Percentiles rank a stretch among this genome's conserved stretches.
These are phyloP conservation scores for Viola pubescens DNA, from an alignment of 441 rosid genomes.

Conservation along the genomic window DNA sequence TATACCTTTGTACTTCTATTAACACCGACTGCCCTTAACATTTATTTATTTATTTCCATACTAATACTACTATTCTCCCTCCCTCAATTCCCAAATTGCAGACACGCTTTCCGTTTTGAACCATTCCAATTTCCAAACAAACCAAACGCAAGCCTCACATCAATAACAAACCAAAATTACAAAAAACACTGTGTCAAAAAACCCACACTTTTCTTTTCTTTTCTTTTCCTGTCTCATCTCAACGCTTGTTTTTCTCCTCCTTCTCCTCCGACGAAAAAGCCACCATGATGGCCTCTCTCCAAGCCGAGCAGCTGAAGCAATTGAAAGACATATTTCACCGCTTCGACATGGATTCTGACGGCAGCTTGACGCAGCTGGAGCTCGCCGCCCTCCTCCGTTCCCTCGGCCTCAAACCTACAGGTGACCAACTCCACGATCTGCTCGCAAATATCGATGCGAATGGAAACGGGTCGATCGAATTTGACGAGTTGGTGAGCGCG, in stretches of 20 bases:
- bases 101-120: slow-evolving; percentile 15
- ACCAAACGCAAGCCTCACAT: slow-evolving; percentile 6
- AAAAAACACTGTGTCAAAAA: neutral
- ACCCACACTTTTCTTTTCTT: neutral
- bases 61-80: too few species aligned
- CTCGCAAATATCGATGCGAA: slow-evolving; percentile 62
- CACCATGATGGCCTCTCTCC: slow-evolving; percentile 25
- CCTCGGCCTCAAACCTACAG: slow-evolving; percentile 60
- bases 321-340: slow-evolving; percentile 63
- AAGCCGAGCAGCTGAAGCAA: slow-evolving; percentile 52
- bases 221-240: neutral
- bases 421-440: slow-evolving; percentile 54
- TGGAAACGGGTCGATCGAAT: slow-evolving; percentile 72
- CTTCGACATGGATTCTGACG: slow-evolving; percentile 74
- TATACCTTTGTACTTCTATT: too few species aligned
- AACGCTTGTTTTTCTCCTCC: slow-evolving; percentile 10
- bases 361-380: slow-evolving; percentile 79
- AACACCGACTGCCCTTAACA: too few species aligned
- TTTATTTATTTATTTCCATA: too few species aligned
- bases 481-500: slow-evolving; percentile 56
- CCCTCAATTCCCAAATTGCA: too few species aligned
- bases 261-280: neutral
- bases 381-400: slow-evolving; percentile 77
- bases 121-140: slow-evolving; percentile 3
- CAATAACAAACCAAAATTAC: neutral